Percentiles rank a stretch among this genome's conserved stretches.
Conservation (phyloP, 805 yeast genomes). For the Hanseniaspora guilliermondii region DNA sequence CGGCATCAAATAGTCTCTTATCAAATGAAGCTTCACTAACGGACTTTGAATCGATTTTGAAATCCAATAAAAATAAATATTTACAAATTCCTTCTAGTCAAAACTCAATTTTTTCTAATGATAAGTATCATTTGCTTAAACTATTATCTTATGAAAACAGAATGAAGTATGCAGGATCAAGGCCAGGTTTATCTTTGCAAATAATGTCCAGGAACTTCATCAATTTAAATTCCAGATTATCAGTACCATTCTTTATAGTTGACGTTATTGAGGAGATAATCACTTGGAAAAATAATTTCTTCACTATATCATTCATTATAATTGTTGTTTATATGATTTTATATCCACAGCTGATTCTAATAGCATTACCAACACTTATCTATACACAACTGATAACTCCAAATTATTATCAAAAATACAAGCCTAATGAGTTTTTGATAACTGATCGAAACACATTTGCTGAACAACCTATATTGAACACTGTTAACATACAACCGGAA, state of each 20-base stretch:
- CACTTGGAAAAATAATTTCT: slow-evolving; percentile 52
- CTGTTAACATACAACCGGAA: slow-evolving; percentile 51
- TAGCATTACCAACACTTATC: slow-evolving; percentile 45
- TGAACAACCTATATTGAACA: slow-evolving; percentile 33
- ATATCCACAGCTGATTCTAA: slow-evolving; percentile 43
- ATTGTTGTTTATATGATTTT: slow-evolving; percentile 42
- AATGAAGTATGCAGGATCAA: slow-evolving; percentile 43
- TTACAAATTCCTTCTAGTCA: slow-evolving; percentile 4
- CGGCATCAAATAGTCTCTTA: slow-evolving; percentile 35
- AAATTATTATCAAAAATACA: slow-evolving; percentile 46
- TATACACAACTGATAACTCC: slow-evolving; percentile 34
- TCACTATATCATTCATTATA: slow-evolving; percentile 46
- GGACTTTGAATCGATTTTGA: not conserved
- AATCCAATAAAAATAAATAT: slow-evolving; percentile 8
- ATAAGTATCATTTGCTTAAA: slow-evolving; percentile 17
- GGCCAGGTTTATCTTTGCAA: slow-evolving; percentile 62
- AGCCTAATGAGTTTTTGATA: slow-evolving; percentile 30
- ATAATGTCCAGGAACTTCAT: slow-evolving; percentile 58
- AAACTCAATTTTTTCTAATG: slow-evolving; percentile 15
- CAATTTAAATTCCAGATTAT: slow-evolving; percentile 47
- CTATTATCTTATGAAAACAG: slow-evolving; percentile 35
- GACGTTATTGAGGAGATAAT: slow-evolving; percentile 45
- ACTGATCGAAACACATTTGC: slow-evolving; percentile 28
- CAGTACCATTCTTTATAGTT: slow-evolving; percentile 47
- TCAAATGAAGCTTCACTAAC: slow-evolving; percentile 14